Base-by-base conservation (phyloP, 2,329 filamentous ascomycete genomes). In the Penicillium sp. region DNA sequence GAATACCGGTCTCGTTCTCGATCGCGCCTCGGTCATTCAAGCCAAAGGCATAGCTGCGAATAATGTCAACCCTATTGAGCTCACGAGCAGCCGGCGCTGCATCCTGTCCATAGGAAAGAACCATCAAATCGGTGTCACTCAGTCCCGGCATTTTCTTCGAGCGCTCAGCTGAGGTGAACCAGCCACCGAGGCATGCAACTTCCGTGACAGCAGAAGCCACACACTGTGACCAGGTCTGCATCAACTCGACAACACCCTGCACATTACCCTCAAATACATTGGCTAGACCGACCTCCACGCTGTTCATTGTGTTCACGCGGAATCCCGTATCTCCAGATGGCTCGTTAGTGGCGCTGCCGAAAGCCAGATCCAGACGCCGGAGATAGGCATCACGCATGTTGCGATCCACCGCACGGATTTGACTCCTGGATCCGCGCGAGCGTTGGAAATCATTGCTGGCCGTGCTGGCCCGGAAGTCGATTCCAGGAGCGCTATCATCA, bases 241-340 rank as follows among this genome's bases (percentile, higher is more conserved):
- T 68, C 38, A 95, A 77, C 8, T 82, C 80, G 40, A 96, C 71
- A 5, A 87, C 81, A 20, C 82, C 85, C 63, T 89, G 85, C 28
- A 86, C 74, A 52, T 95, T 89, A 41, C 86, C 86, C 65, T 95
- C 88, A 50, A 95, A 85, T 3, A 88, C 77, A 45, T 85, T 89
- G 3, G 86, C 89, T 42, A 96, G 72, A 3, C 83, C 88, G 28
- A 96, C 83, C 64, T 96, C 89, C 28, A 93, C 76, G 1, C 82
- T 75, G 56, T 86, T 86, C 56, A 85, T 76, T 0, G 83, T 79
- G 66, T 95, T 88, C 52, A 95, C 81, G 52, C 83, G 78, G 59
- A 95, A 87, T 2, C 74, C 71, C 9, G 64, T 62, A 18, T 74
- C 69, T 35, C 89, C 83, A 0, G 84, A 81, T 4, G 79, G 73